Evolutionary conservation across 805 yeast genomes (phyloP).

Genomic region (Wickerhamomyces xylosicus): DNA sequence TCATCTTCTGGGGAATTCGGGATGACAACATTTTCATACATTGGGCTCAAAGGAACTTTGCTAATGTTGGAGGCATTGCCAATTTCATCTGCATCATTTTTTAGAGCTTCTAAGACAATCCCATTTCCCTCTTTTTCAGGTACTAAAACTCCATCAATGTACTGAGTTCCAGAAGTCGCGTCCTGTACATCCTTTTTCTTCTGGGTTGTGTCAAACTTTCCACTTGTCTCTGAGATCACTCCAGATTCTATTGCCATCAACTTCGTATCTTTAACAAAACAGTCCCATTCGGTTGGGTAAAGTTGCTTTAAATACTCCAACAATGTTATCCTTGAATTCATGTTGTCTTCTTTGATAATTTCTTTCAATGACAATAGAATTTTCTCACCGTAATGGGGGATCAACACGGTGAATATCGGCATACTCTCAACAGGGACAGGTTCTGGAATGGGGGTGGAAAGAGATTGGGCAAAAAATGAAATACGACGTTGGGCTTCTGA

Average conservation of each 20-base stretch:
- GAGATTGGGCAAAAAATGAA: conserved; percentile 83
- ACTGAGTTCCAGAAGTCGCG: conserved; percentile 2
- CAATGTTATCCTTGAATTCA: conserved; percentile 62
- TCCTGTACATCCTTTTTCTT: conserved; percentile 2
- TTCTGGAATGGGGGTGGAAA: conserved; percentile 77
- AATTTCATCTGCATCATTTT: neutral
- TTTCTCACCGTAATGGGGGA: conserved; percentile 85
- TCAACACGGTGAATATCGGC: conserved; percentile 77
- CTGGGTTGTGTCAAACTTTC: conserved; percentile 14
- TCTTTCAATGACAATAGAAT: conserved; percentile 67
- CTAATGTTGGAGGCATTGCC: neutral
- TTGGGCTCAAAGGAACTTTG: conserved; percentile 11
- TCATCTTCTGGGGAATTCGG: conserved; percentile 22
- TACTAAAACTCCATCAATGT: conserved; percentile 32
- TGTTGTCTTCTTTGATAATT: conserved; percentile 59
- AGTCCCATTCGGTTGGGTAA: conserved; percentile 70
- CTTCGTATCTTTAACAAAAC: conserved; percentile 70
- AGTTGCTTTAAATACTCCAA: conserved; percentile 70
- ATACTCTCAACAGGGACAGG: conserved; percentile 54
- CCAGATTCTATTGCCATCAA: conserved; percentile 47
- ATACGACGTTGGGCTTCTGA: conserved; percentile 77
- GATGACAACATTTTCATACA: conserved; percentile 22
- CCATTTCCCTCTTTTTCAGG: conserved; percentile 1
- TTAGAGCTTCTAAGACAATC: neutral
- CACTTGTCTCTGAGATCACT: conserved; percentile 15